phyloP scores from a whole-genome alignment of 2,329 filamentous ascomycete species.

The Epichloe festucae region DNA sequence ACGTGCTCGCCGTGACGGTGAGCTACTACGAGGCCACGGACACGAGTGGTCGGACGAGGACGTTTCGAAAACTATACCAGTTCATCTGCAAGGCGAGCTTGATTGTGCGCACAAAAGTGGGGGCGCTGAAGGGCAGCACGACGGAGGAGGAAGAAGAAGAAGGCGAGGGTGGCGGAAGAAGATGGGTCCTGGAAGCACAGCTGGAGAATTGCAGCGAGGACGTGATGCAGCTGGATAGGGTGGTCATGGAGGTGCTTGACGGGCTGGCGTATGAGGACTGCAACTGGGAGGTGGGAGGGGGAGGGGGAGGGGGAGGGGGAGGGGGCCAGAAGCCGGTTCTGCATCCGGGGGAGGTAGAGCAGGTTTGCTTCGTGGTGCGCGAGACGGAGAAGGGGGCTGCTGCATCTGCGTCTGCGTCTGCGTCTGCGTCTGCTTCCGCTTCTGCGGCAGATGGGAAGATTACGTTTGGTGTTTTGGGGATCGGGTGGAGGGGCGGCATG shows the following conservation, averaged over 20 bases:
- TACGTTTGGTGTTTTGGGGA: conserved; percentile 66
- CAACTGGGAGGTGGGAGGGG: conserved; percentile 35
- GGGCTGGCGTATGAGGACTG: conserved; percentile 40
- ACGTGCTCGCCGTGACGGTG: conserved; percentile 85
- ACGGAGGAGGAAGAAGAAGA: neutral
- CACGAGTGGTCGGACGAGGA: conserved; percentile 58
- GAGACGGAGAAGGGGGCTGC: conserved; percentile 26
- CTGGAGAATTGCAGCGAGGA: conserved; percentile 88
- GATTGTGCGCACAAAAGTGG: conserved; percentile 82
- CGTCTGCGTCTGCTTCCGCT: conserved; percentile 9
- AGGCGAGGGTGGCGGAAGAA: conserved; percentile 13
- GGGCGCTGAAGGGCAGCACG: conserved; percentile 34
- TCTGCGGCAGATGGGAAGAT: conserved; percentile 44
- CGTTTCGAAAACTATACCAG: conserved; percentile 91
- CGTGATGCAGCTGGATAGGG: conserved; percentile 61
- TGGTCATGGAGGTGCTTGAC: conserved; percentile 39
- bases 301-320: conserved; percentile 13
- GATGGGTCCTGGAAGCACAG: conserved; percentile 82
- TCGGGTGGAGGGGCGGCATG: conserved; percentile 84
- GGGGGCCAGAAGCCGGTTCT: conserved; percentile 38
- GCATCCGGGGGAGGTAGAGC: conserved; percentile 48
- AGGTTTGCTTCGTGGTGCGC: conserved; percentile 51
- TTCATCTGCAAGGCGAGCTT: conserved; percentile 86
- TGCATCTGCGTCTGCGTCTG: conserved; percentile 11
- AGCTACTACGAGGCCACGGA: conserved; percentile 83